phyloP scores from a whole-genome alignment of 2,329 filamentous ascomycete genomes.

The Venturiaceae sp. region DNA sequence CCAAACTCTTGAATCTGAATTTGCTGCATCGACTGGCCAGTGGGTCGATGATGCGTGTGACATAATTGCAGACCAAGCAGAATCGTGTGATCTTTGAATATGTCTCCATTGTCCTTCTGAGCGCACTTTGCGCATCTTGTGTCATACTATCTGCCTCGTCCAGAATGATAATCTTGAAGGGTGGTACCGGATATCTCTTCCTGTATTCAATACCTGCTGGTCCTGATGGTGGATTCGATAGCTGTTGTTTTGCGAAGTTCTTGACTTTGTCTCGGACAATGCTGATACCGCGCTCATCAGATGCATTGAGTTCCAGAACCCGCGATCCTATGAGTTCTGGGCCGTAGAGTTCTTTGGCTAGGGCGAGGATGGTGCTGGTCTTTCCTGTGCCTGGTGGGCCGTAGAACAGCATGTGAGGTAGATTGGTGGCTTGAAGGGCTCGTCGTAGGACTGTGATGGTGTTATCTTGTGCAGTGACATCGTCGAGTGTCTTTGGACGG shows the following conservation, averaged over 20 bases:
- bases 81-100: constrained; percentile 95
- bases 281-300: constrained; percentile 93
- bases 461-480: constrained; percentile 96
- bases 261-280: constrained; percentile 98
- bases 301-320: constrained; percentile 98
- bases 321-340: constrained; percentile 86
- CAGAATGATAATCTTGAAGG: constrained; percentile 97
- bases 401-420: constrained; percentile 99
- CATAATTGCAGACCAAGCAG: constrained; percentile 97
- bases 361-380: constrained; percentile 92
- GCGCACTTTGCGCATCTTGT: constrained; percentile 88
- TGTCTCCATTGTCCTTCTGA: constrained; percentile 95
- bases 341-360: constrained; percentile 95
- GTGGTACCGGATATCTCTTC: constrained; percentile 77
- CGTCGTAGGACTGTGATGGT: constrained; percentile 87
- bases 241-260: constrained; percentile 91
- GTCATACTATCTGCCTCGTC: constrained; percentile 99
- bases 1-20: constrained; percentile 94
- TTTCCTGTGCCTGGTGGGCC: constrained; percentile 96
- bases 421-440: constrained; percentile 91
- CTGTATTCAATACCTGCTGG: constrained; percentile 52
- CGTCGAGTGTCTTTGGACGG: constrained; percentile 83
- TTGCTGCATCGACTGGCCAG: constrained; percentile 89
- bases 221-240: constrained; percentile 65
- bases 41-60: constrained; percentile 95